A percentile compares a stretch with the other conserved stretches of the same genome.
These are phyloP conservation scores for Kwoniella dendrophila DNA, from an alignment of 768 basidiomycete species.

Conservation along the genomic window DNA sequence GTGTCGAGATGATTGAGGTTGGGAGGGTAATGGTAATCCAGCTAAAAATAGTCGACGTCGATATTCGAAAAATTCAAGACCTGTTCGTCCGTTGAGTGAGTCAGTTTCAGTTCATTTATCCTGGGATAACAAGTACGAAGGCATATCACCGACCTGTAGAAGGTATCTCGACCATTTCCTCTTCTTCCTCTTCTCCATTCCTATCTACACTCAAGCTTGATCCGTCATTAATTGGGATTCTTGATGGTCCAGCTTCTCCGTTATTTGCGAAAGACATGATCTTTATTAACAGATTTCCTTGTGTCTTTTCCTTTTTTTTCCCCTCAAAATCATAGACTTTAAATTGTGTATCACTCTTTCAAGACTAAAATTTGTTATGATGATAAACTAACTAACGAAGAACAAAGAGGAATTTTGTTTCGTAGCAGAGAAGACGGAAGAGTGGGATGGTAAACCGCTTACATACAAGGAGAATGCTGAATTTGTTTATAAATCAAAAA, in stretches of 20 bases:
- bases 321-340: not conserved
- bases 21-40: slow-evolving; percentile 10
- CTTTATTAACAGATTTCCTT: not conserved
- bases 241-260: slow-evolving; percentile 8
- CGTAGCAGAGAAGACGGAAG: not conserved
- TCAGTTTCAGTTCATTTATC: not conserved
- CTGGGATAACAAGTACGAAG: not conserved
- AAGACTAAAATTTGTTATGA: too few species aligned
- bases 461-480: not conserved
- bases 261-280: not conserved
- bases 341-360: too few species aligned
- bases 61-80: slow-evolving; percentile 48
- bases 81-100: slow-evolving; percentile 19
- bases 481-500: not conserved
- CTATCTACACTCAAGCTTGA: too few species aligned
- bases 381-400: not conserved
- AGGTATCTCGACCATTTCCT: slow-evolving; percentile 33
- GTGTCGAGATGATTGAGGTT: slow-evolving; percentile 2
- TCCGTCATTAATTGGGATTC: not conserved
- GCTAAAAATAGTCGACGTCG: slow-evolving; percentile 43
- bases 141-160: slow-evolving; percentile 28
- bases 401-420: not conserved
- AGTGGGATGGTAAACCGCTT: slow-evolving; percentile 1
- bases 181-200: not conserved
- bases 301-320: not conserved